Evolutionary conservation across 2,329 filamentous ascomycete species (phyloP), one percentile per base, ranked within the genome.

Genomic region (Diaporthe sp.): DNA sequence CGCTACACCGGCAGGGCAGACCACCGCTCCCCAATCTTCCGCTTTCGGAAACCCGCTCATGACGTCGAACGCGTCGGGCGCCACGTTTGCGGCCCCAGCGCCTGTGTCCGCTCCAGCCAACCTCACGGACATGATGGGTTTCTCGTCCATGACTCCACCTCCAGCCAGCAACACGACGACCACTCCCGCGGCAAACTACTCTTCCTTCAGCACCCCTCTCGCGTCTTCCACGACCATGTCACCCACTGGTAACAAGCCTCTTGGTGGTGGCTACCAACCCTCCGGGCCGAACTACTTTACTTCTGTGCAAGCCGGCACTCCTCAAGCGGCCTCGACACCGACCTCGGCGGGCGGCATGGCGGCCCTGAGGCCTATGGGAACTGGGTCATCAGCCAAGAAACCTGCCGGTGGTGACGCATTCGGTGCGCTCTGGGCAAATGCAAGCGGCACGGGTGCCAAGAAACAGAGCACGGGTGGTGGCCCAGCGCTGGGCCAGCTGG

Each of bases 261-360:
- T 6, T 91, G 92, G 82, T 89, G 91, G 12, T 0, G 90, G 90
- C 65, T 98, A 92, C 85, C 94, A 97, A 84, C 90, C 94, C 2
- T 85, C 92, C 1, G 92, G 94, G 31, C 97, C 97, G 71, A 99
- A 99, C 86, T 99, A 99, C 87, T 99, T 96, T 84, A 95, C 95
- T 72, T 97, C 95, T 0, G 93, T 98, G 5, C 85, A 80, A 78
- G 83, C 79, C 77, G 83, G 53, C 81, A 85, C 76, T 81, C 83
- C 72, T 79, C 82, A 80, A 74, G 81, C 75, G 78, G 84, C 77
- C 28, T 81, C 80, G 4, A 78, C 79, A 46, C 75, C 80, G 13
- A 73, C 74, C 1, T 77, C 76, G 51, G 77, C 79, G 44, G 77
- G 74, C 10, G 82, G 79, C n/a, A 81, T 82, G 78, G 79, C 79